Percentiles rank a stretch among this genome's conserved stretches.
These are phyloP conservation scores for Apiospora aurea DNA, from an alignment of 2,329 filamentous ascomycete species.

Conservation along the genomic window DNA sequence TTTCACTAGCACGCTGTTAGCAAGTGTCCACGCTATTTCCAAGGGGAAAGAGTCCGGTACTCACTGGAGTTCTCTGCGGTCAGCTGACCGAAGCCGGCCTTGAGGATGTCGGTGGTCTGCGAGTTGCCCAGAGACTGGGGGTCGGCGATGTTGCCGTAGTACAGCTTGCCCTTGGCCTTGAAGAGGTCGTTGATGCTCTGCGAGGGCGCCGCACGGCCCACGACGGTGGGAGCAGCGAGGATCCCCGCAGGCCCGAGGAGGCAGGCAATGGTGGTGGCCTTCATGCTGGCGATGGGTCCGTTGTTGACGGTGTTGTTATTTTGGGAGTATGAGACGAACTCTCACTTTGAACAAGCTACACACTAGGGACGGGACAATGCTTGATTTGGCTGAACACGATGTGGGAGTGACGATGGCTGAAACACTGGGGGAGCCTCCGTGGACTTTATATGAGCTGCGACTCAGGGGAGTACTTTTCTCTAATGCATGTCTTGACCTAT, in stretches of 20 bases:
- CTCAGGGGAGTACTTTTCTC: not conserved
- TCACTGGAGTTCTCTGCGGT: conserved; percentile 69
- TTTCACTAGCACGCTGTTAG: conserved; percentile 58
- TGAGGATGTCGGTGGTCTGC: conserved; percentile 63
- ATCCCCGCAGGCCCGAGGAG: conserved; percentile 44
- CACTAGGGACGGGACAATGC: not conserved
- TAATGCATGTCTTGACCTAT: too few relatives aligned
- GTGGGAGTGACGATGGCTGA: not conserved
- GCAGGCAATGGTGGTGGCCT: conserved; percentile 42
- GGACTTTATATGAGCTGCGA: not conserved
- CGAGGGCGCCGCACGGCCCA: conserved; percentile 44
- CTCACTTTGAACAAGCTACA: not conserved
- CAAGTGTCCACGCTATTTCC: too few relatives aligned
- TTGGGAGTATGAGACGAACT: not conserved
- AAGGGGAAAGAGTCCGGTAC: not conserved
- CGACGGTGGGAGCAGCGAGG: conserved; percentile 51
- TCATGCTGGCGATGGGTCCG: conserved; percentile 34
- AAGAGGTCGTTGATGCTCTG: conserved; percentile 62
- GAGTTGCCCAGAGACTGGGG: conserved; percentile 56
- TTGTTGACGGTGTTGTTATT: not conserved
- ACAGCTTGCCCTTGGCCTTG: conserved; percentile 69
- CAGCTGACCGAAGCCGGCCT: conserved; percentile 68
- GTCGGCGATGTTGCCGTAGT: conserved; percentile 67
- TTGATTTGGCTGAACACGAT: not conserved
- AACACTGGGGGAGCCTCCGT: not conserved